Conservation (phyloP, 1,284 basidiomycete genomes). For the Sanghuangporus weigelae region DNA sequence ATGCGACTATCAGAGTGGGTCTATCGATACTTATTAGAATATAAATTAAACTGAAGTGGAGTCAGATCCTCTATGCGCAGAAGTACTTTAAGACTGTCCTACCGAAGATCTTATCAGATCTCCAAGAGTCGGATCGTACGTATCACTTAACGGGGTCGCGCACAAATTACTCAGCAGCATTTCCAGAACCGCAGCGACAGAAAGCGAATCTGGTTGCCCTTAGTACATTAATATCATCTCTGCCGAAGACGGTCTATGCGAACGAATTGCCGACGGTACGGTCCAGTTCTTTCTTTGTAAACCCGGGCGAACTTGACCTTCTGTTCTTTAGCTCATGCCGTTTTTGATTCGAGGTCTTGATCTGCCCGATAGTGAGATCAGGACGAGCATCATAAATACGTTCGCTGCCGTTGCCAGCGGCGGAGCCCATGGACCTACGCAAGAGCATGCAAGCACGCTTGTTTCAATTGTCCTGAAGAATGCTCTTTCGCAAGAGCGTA, state of each 20-base stretch:
- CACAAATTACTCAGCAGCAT: neutral
- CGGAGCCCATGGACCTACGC: slow-evolving; percentile 43
- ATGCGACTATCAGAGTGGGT: slow-evolving; percentile 68
- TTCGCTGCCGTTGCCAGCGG: slow-evolving; percentile 65
- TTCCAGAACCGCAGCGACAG: slow-evolving; percentile 43
- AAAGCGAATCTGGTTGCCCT: slow-evolving; percentile 81
- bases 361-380: slow-evolving; percentile 67
- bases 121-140: slow-evolving; percentile 41
- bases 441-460: slow-evolving; percentile 67
- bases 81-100: slow-evolving; percentile 75
- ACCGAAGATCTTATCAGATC: slow-evolving; percentile 68
- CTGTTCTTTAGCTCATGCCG: slow-evolving; percentile 69
- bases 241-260: slow-evolving; percentile 73
- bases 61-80: slow-evolving; percentile 80
- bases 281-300: slow-evolving; percentile 1
- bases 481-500: slow-evolving; percentile 40
- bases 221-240: slow-evolving; percentile 73
- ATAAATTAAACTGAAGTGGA: neutral
- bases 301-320: slow-evolving; percentile 1
- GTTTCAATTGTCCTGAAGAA: slow-evolving; percentile 71
- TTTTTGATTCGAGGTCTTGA: slow-evolving; percentile 83
- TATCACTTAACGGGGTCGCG: neutral
- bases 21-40: neutral
- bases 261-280: slow-evolving; percentile 64
- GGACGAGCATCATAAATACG: slow-evolving; percentile 77